Conservation (phyloP, 495 filamentous ascomycete genomes). For the Talaromyces wortmannii region DNA sequence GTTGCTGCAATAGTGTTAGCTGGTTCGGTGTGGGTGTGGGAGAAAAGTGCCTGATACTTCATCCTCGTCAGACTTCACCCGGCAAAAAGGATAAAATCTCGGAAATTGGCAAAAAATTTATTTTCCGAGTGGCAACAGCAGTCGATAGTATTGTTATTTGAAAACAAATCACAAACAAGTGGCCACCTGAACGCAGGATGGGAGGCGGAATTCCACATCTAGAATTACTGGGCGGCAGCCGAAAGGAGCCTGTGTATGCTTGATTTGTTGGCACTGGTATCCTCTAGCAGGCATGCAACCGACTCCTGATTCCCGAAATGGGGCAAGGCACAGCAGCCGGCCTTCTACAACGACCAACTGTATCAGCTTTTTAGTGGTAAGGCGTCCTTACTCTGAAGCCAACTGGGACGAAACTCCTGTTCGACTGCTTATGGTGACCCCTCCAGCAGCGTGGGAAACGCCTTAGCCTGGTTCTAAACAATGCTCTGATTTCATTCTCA, state of each 20-base stretch:
- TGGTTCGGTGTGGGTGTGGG: not conserved
- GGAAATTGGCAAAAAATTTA: not conserved
- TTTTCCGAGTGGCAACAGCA: not conserved
- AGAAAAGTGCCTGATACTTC: not conserved
- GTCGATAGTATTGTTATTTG: not conserved
- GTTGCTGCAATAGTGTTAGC: slow-evolving; percentile 20
- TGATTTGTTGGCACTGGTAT: not conserved
- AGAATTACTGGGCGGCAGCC: not conserved
- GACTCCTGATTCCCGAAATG: not conserved
- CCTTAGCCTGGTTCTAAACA: not conserved
- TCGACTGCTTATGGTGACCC: not conserved
- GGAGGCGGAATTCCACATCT: not conserved
- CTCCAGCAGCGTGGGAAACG: not conserved
- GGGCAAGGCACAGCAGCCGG: not conserved
- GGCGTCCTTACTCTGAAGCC: not conserved
- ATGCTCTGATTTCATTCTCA: not conserved
- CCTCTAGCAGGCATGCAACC: not conserved
- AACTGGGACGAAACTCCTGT: not conserved
- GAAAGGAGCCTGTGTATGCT: not conserved
- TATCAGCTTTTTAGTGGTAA: not conserved
- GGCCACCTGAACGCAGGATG: not conserved
- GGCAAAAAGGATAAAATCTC: not conserved
- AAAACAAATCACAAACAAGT: not conserved
- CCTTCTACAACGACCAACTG: not conserved
- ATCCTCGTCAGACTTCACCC: not conserved